phyloP scores from a whole-genome alignment of 148 eudicot genomes.

The Camellia japonica region DNA sequence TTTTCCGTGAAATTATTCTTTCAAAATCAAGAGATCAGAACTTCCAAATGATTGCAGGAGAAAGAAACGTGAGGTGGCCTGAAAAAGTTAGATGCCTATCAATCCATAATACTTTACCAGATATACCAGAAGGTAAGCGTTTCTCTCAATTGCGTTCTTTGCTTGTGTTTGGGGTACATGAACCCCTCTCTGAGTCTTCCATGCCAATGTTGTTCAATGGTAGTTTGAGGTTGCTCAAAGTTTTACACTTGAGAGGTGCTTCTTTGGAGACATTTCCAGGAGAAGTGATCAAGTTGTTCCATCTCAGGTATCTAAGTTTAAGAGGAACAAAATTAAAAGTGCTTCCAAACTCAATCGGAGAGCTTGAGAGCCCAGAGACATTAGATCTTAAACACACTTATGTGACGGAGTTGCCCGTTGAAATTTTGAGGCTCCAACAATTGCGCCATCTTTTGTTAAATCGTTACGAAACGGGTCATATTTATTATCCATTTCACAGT shows the following conservation, averaged over 20 bases:
- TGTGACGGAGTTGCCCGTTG: slow-evolving; percentile 11
- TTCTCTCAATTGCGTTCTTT: neutral
- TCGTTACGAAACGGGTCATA: too few relatives aligned
- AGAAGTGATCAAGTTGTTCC: neutral
- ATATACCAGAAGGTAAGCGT: neutral
- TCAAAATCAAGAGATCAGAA: neutral
- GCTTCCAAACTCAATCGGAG: slow-evolving; percentile 3
- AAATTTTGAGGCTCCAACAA: slow-evolving; percentile 7
- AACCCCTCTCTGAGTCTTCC: neutral
- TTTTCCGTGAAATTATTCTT: neutral
- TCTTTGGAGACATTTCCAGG: slow-evolving; percentile 3
- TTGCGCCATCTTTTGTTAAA: slow-evolving; percentile 6
- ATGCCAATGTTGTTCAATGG: neutral
- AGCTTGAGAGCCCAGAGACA: slow-evolving; percentile 10
- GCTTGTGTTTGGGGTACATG: neutral
- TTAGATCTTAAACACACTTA: neutral
- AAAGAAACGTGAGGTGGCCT: neutral
- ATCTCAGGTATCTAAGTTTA: slow-evolving; percentile 7
- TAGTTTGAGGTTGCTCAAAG: slow-evolving; percentile 8
- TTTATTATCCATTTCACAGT: neutral
- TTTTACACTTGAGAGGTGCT: slow-evolving; percentile 3
- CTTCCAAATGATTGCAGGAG: neutral
- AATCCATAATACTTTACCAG: neutral
- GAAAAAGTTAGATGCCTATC: neutral
- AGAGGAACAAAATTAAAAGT: slow-evolving; percentile 4